Conservation (phyloP, 148 eudicot species). For the Linanthus parryae region DNA sequence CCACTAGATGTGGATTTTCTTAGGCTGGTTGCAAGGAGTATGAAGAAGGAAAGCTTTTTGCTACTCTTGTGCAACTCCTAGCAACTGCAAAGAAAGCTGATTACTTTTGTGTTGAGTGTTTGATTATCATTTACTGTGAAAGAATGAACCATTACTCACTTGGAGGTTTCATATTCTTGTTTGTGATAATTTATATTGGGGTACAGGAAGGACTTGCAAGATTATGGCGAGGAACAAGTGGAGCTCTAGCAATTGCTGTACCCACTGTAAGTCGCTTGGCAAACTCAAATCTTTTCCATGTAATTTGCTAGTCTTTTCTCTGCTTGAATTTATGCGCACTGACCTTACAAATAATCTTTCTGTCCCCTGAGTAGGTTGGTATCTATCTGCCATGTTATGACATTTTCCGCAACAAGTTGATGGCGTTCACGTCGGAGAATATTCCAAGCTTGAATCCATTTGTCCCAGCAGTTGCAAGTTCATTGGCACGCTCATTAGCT, state of each 20-base stretch:
- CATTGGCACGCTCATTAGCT: conserved; percentile 92
- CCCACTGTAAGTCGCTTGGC: conserved; percentile 70
- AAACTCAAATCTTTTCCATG: no score
- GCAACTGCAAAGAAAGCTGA: no score
- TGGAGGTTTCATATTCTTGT: neutral
- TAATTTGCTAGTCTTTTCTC: no score
- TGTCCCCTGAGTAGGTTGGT: conserved; percentile 59
- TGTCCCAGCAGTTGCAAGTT: conserved; percentile 80
- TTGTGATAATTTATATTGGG: no score
- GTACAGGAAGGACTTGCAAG: conserved; percentile 90
- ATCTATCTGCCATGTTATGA: conserved; percentile 94
- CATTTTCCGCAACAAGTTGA: conserved; percentile 58
- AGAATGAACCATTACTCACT: no score
- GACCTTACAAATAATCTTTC: conserved; percentile 1
- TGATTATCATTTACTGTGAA: no score
- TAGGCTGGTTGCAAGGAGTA: no score
- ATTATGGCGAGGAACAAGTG: conserved; percentile 98
- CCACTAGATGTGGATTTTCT: no score
- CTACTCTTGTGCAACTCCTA: no score
- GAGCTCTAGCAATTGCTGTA: conserved; percentile 83
- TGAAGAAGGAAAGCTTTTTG: no score
- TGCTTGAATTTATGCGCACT: neutral
- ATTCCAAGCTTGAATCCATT: conserved; percentile 64
- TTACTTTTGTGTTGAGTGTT: no score
- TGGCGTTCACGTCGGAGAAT: conserved; percentile 44